Base-by-base conservation (phyloP, 345 rosid species). In the Camelina laxa region DNA sequence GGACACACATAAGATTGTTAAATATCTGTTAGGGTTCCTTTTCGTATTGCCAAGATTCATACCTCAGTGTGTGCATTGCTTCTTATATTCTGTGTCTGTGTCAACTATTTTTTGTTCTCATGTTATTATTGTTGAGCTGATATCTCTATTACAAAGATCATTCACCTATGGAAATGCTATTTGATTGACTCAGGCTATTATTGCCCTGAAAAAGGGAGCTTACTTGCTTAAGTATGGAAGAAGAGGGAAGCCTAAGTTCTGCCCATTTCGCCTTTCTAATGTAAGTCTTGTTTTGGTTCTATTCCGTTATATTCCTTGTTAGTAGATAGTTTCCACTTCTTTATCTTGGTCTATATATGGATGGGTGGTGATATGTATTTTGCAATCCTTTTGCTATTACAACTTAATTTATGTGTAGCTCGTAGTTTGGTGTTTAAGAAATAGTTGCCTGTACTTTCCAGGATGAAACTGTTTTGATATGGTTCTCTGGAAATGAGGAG, bases 171-270 rank as follows among this genome's bases (percentile, higher is more conserved):
- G 27, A 55, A 55, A 48, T 73, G 35, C 21, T 75, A 17, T 69
- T 84, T 70, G 66, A 45, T 88, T 75, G 21, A 36, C 33, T 76
- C 88, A 92, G 97, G 99, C 99, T 65, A 95, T 95, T 67, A 92
- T 93, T 73, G 97, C 99, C 72, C 73, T 95, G 58, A 95, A 92
- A 81, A 95, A 95, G 73, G 99, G 99, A 56, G 93, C 99, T 60
- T 90, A 65, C 86, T 84, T 95, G 84, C 93, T 95, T 4, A 95
- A 95, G 83, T 95, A 95, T 79, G 97, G 99, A 75, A 87, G 99
- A 83, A 86, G 99, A 72, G 99, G 99, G 59, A 95, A 90, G 76
- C 99, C 99, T 67, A 95, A 95, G 83, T 92, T 89, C 82, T 95
- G 99, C 76, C 99, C 97, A 60, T 92, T 95, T 79, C 96, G 94